These are phyloP conservation scores for Infundibulicybe gibba DNA, from an alignment of 768 basidiomycete genomes.

Conservation along the genomic window DNA sequence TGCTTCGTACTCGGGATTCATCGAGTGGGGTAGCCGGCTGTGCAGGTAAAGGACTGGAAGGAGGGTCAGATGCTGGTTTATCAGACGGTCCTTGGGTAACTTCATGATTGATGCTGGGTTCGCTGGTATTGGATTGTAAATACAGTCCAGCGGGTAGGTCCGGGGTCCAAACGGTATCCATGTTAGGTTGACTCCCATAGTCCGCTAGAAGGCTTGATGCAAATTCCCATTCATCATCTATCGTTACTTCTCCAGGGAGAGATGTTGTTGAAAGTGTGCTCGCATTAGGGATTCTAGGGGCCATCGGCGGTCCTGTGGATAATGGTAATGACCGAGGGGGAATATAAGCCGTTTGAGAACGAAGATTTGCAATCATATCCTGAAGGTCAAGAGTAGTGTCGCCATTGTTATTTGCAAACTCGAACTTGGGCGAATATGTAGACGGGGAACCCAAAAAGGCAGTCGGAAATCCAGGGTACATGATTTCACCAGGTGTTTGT, in stretches of 20 bases:
- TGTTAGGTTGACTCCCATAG: no score
- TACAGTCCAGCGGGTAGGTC: background rate
- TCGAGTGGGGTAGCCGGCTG: conserved; percentile 4
- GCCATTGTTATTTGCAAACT: conserved; percentile 16
- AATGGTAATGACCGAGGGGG: conserved; percentile 4
- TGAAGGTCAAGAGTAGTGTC: conserved; percentile 28
- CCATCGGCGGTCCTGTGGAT: conserved; percentile 1
- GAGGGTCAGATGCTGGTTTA: conserved; percentile 14
- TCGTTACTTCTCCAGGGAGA: no score
- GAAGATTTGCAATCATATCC: conserved; percentile 43
- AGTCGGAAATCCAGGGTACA: conserved; percentile 40
- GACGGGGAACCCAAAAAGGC: conserved; percentile 41
- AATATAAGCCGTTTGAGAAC: conserved; percentile 30
- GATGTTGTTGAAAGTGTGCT: no score
- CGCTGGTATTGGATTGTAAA: background rate
- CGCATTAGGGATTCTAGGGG: background rate
- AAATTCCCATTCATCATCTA: conserved; percentile 34
- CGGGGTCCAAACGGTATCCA: no score
- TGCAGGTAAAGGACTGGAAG: conserved; percentile 12
- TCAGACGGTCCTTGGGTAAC: no score
- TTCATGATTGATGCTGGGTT: no score
- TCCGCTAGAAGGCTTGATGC: conserved; percentile 18
- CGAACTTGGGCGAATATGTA: conserved; percentile 28
- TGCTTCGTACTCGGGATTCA: conserved; percentile 23
- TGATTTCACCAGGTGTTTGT: conserved; percentile 11